phyloP scores from a whole-genome alignment of 106 monocot species.

The Ottelia alismoides region DNA sequence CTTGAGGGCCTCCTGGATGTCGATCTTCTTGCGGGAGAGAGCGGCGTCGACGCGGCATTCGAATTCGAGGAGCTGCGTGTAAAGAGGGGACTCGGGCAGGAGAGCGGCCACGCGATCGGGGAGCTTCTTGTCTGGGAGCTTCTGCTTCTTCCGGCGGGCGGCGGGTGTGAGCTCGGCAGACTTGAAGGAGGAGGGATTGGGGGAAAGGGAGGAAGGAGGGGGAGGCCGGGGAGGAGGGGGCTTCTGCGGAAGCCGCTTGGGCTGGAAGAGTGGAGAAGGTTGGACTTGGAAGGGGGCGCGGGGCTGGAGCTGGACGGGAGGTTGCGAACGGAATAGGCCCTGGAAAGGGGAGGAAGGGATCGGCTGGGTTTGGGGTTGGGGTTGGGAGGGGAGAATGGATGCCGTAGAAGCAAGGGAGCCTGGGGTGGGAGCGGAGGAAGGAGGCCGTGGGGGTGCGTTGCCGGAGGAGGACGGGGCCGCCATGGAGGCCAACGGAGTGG shows the following conservation, averaged over 20 bases:
- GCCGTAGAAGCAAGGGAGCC: no score
- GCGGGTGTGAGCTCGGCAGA: constrained; percentile 74
- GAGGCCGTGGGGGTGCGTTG: no score
- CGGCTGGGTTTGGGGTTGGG: no score
- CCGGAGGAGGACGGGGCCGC: no score
- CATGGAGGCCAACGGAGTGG: no score
- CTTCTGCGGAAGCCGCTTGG: constrained; percentile 33
- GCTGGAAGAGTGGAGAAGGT: not conserved
- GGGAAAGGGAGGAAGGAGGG: constrained; percentile 1
- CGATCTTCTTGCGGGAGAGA: constrained; percentile 73
- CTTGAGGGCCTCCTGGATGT: constrained; percentile 84
- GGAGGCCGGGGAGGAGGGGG: constrained; percentile 27
- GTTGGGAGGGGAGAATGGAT: no score
- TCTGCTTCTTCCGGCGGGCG: constrained; percentile 81
- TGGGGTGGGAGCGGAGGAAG: no score
- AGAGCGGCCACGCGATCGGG: constrained; percentile 92
- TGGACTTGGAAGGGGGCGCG: not conserved
- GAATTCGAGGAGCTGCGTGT: constrained; percentile 90
- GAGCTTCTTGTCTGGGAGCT: constrained; percentile 85
- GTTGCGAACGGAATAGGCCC: no score
- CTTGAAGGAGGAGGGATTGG: constrained; percentile 21
- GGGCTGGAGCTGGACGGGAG: not conserved
- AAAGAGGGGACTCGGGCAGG: constrained; percentile 86
- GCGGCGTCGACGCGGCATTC: constrained; percentile 85
- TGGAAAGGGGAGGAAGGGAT: no score